These are phyloP conservation scores for Geotrichum restrictum DNA, from an alignment of 1,139 yeast genomes.

Conservation along the genomic window DNA sequence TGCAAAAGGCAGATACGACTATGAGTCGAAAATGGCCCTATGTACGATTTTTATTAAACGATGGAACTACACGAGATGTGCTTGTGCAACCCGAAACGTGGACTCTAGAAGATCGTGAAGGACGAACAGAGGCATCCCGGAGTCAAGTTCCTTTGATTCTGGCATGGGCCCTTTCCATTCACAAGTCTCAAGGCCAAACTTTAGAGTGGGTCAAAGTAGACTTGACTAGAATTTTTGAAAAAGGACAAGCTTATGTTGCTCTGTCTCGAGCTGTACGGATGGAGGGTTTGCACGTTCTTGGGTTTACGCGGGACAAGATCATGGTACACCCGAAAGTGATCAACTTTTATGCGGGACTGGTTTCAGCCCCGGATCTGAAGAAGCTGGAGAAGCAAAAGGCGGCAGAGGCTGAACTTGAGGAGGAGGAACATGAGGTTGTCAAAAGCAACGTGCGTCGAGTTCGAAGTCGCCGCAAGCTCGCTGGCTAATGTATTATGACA, in stretches of 20 bases:
- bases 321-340: constrained; percentile 60
- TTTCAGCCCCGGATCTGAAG: constrained; percentile 18
- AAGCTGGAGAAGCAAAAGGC: constrained; percentile 1
- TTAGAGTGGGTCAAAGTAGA: constrained; percentile 79
- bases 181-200: constrained; percentile 96
- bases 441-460: not conserved
- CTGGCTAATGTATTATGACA: not conserved
- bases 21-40: constrained; percentile 50
- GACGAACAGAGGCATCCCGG: constrained; percentile 52
- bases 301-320: constrained; percentile 58
- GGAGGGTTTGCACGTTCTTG: constrained; percentile 71
- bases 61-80: constrained; percentile 68
- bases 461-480: constrained; percentile 3
- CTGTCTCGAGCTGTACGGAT: constrained; percentile 79
- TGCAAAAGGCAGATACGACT: constrained; percentile 17
- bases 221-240: constrained; percentile 70
- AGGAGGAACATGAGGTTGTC: not conserved
- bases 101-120: constrained; percentile 58
- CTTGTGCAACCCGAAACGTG: constrained; percentile 73
- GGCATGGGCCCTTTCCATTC: constrained; percentile 95
- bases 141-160: constrained; percentile 72
- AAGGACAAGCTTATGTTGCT: constrained; percentile 95
- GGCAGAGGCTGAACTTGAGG: not conserved
- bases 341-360: constrained; percentile 47
- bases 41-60: constrained; percentile 68